Base-by-base conservation (phyloP, 768 basidiomycete species). In the Tricholoma hemisulphureum region DNA sequence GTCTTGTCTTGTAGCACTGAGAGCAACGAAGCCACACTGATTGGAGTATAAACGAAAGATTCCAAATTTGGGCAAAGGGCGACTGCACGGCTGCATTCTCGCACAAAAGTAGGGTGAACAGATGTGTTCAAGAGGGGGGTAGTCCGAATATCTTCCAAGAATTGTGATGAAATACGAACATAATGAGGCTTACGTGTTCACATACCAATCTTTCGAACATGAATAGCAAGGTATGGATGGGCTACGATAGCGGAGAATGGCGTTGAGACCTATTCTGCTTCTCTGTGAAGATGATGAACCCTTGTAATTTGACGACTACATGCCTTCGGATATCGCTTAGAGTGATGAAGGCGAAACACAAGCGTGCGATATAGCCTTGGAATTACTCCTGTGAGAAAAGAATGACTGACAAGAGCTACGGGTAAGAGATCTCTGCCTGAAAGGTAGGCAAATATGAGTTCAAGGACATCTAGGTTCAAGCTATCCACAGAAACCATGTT, bases 401-500 rank as follows among this genome's bases (percentile, higher is more conserved):
- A 82, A 41, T 77, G 78, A 65, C 82, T 87, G 64, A 89, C 88
- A 39, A 84, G 82, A 1, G 86, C 81, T 18, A 84, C 75, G 3
- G 83, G 78, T 14, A 83, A 77, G 29, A 91, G 78, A 62, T 89
- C 86, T 16, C 77, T 75, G 39, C 76, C 73, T n/a, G 73, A 67
- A 4, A 91, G 73, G 62, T 79, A 73, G 0, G 73, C 69, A 60
- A 87, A 87, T 16, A 91, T 82, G n/a, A 84, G 74, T 65, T 87
- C 85, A 39, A 90, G 78, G 34, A 91, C 86, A 71, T 92, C 89
- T 18, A 84, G 77, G 60, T 90, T 85, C 48, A 89, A 75, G 63
- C 82, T 87, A 61, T 88, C 83, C 10, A 83, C 84, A 28, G 83
- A 79, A 46, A 86, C 82, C 87, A 88, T 89, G 8, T 53, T 28